Evolutionary conservation across 78 protist species (phyloP).

Genomic region (Pelomyxa schiedti): DNA sequence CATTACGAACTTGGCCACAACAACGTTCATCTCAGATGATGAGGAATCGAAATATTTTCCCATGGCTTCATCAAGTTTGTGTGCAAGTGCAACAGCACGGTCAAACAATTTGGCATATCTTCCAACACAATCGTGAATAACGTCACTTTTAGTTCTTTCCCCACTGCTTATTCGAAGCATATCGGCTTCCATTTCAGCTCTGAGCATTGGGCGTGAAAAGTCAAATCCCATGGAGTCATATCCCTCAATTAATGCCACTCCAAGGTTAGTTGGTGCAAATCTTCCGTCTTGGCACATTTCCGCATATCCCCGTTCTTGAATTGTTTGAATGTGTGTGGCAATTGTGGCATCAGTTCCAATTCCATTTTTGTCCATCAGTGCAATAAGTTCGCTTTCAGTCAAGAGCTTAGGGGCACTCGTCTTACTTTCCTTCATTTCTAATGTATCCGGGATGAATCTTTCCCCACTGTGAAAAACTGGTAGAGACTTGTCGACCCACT

Average conservation of each 20-base stretch:
- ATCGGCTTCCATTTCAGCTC: constrained; percentile 62
- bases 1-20: background rate
- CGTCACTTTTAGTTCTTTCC: background rate
- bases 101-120: background rate
- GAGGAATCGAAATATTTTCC: background rate
- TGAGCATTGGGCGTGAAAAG: constrained; percentile 53
- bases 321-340: constrained; percentile 86
- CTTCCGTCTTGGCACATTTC: constrained; percentile 1
- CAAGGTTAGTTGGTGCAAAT: constrained; percentile 74
- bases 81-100: background rate
- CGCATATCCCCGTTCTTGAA: constrained; percentile 76
- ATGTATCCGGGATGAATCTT: constrained; percentile 41
- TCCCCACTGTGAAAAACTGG: constrained; percentile 69
- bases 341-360: constrained; percentile 99
- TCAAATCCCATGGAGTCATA: constrained; percentile 79
- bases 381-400: constrained; percentile 89
- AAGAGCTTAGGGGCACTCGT: constrained; percentile 86
- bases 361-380: constrained; percentile 86
- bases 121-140: background rate
- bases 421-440: constrained; percentile 47
- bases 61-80: background rate
- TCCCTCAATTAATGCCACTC: constrained; percentile 75
- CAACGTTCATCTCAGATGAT: background rate
- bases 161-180: constrained; percentile 21
- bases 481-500: constrained; percentile 64